phyloP scores from a whole-genome alignment of 164 flowering plant species.

The Berberis thunbergii region DNA sequence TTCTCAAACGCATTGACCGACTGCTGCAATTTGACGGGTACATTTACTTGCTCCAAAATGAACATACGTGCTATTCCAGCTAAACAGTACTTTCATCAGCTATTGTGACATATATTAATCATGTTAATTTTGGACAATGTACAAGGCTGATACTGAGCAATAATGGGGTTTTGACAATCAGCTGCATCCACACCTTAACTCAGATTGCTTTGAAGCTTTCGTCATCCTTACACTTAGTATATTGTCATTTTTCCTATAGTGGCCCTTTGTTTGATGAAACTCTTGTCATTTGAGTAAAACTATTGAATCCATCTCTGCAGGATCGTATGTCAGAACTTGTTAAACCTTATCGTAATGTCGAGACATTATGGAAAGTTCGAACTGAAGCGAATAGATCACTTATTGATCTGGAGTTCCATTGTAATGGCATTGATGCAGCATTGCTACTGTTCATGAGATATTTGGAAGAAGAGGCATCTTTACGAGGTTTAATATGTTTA shows the following conservation, averaged over 20 bases:
- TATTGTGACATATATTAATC: not conserved
- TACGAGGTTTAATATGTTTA: slow-evolving; percentile 48
- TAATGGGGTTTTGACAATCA: slow-evolving; percentile 80
- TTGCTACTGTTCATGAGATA: slow-evolving; percentile 50
- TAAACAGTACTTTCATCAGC: slow-evolving; percentile 1
- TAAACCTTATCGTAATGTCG: slow-evolving; percentile 51
- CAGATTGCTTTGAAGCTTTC: slow-evolving; percentile 78
- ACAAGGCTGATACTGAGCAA: slow-evolving; percentile 91
- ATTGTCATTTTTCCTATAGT: not conserved
- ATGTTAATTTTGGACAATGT: slow-evolving; percentile 1
- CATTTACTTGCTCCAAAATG: slow-evolving; percentile 7
- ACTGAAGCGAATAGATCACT: slow-evolving; percentile 82
- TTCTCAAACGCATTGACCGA: slow-evolving; percentile 89
- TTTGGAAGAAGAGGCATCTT: slow-evolving; percentile 58
- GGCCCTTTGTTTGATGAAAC: not conserved
- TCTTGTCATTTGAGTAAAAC: not conserved
- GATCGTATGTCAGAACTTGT: slow-evolving; percentile 64
- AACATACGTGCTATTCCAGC: not conserved
- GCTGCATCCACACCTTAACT: slow-evolving; percentile 80
- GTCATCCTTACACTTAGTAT: slow-evolving; percentile 61
- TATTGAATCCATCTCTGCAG: slow-evolving; percentile 26
- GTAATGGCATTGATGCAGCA: slow-evolving; percentile 67
- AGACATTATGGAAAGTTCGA: slow-evolving; percentile 69
- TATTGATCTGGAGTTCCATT: slow-evolving; percentile 73
- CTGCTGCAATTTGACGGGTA: slow-evolving; percentile 95